Evolutionary conservation across 1,139 yeast genomes (phyloP), one percentile per base, ranked within the genome.

Genomic region (Lodderomyces jiufengensis): DNA sequence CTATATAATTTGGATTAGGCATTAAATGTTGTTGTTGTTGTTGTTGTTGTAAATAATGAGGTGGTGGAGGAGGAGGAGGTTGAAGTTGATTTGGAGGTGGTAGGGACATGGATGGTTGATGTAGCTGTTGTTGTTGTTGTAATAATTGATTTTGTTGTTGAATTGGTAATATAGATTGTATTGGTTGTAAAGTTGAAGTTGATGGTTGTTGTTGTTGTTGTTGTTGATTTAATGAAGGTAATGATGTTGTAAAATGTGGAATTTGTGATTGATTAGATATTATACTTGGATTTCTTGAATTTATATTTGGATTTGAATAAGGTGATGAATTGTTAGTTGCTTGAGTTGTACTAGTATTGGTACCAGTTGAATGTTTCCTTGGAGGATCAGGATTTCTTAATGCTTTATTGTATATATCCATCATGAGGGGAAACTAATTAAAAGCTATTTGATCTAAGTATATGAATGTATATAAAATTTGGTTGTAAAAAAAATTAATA

Each of bases 391-490:
- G 48, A 18, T 45, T 43, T 31, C 34, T 41, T 18, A 43, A 34
- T 15, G 48, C 47, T 34, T 40, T 43, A 21, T 36, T 40, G 27
- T 43, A 43, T 22, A 43, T 36, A 33, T 45, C 45, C 48, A 45
- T 44, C 40, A 38, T 42, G 14, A 22, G 8, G 8, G 22, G n/a
- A n/a, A n/a, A n/a, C n/a, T n/a, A n/a, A n/a, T n/a, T n/a, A n/a
- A n/a, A n/a, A n/a, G n/a, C n/a, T n/a, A n/a, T n/a, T n/a, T n/a
- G n/a, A n/a, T n/a, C n/a, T n/a, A n/a, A n/a, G n/a, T n/a, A n/a
- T n/a, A n/a, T n/a, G n/a, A n/a, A n/a, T n/a, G n/a, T n/a, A n/a
- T n/a, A n/a, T n/a, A n/a, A n/a, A n/a, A n/a, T n/a, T n/a, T n/a
- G n/a, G n/a, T n/a, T n/a, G n/a, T n/a, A n/a, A n/a, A n/a, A n/a